Evolutionary conservation across 169 alveolate genomes (phyloP).

Genomic region (Plasmodium gonderi): DNA sequence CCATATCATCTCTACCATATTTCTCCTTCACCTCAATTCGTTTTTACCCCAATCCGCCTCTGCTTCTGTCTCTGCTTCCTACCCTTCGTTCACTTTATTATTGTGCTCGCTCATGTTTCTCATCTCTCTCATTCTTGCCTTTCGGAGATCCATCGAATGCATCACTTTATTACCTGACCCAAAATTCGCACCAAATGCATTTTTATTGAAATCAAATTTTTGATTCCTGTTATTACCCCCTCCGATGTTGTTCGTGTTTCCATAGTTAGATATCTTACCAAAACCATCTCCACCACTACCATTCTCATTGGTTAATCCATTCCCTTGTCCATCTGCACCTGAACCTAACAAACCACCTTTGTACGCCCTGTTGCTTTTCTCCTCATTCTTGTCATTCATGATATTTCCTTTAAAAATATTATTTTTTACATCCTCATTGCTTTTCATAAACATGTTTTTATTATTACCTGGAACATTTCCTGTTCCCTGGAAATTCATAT

Average conservation of each 20-base stretch:
- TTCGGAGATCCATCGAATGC: conserved; percentile 34
- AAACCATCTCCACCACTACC: background rate
- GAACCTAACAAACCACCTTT: background rate
- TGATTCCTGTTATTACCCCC: background rate
- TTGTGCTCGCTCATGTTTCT: conserved; percentile 43
- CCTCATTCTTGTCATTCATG: conserved; percentile 11
- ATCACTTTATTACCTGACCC: conserved; percentile 7
- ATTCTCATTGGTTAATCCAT: background rate
- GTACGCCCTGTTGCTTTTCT: conserved; percentile 3
- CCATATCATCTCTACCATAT: background rate
- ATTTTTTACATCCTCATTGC: conserved; percentile 20
- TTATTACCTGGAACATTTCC: conserved; percentile 1
- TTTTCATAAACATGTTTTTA: conserved; percentile 22
- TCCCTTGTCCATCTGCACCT: background rate
- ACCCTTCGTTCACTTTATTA: background rate
- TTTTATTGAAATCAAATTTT: conserved; percentile 9
- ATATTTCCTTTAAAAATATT: background rate
- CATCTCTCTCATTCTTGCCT: conserved; percentile 61
- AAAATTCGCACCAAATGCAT: background rate
- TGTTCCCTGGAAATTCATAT: conserved; percentile 1
- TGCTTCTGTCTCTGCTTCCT: background rate
- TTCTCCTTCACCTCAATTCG: too few relatives aligned
- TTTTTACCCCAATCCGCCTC: background rate
- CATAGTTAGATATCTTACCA: background rate
- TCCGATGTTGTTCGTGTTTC: background rate